Base-by-base conservation (phyloP, 164 flowering plant genomes). In the Amborella trichopoda region DNA sequence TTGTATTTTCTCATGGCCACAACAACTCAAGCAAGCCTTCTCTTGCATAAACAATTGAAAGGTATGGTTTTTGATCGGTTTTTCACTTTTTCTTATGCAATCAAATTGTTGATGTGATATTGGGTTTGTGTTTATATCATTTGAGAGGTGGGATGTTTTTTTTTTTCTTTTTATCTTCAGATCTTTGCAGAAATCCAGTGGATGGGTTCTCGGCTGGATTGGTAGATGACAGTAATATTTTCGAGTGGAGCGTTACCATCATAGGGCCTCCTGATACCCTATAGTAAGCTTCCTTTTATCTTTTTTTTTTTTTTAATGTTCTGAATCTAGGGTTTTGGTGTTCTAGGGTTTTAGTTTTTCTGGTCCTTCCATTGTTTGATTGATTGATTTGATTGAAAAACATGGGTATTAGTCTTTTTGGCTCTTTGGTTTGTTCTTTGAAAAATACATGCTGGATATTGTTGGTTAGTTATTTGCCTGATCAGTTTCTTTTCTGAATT, bases 201-300 rank as follows among this genome's bases (percentile, higher is more conserved):
- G 84, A 78, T 69, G 89, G 89, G 13, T 81, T 77, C 64, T 81
- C 89, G 8, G 89, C 84, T 0, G 89, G 89, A 23, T 65, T 81
- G 66, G 75, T 75, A 4, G 80, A 81, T 45, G 89, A 78, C 30
- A 55, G 30, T 43, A 81, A 78, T 47, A 46, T 81, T 22, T 81
- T 81, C 48, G 80, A 78, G 61, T 81, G 89, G 89, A 81, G 78
- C 46, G 84, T 81, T 26, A 77, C 84, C 10, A 66, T 81, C 42
- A 78, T 77, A 37, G 89, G 89, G 13, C 89, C 89, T 18, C 89
- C 84, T 3, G 89, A 81, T 56, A 81, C 89, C 28, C 62, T 75
- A 0, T 80, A 80, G 84, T 78, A 44, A 60, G 80, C n/a, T n/a
- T 54, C 1, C 30, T 45, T 34, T 5, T 46, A 14, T 34, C 10